Evolutionary conservation across 495 filamentous ascomycete genomes (phyloP), one percentile per base, ranked within the genome.

Genomic region (Halenospora varia): DNA sequence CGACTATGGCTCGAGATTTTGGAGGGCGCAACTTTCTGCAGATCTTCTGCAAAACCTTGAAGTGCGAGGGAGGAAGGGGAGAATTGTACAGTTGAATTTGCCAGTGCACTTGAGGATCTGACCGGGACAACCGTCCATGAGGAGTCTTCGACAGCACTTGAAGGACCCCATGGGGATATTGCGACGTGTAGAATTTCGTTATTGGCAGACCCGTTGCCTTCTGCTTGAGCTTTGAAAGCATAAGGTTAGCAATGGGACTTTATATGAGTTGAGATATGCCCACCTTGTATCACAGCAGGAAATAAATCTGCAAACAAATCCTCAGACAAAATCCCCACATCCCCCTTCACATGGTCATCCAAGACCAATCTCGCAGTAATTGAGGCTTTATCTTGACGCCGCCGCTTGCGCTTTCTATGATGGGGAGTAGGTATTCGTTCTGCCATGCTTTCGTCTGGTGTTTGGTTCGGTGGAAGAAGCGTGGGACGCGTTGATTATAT

Each of bases 101-200:
- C 78, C 41, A 88, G 76, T 13, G 77, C 75, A 39, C 75, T 75
- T 20, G 81, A 84, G 52, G 72, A 71, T 3, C 79, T 80, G 35
- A 96, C 86, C 11, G 93, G 90, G 25, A 98, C 80, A 48, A 97
- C 80, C 0, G 90, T 89, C 94, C 94, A 98, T 13, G 77, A 73
- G 23, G 79, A 77, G 45, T 83, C 79, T 70, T 89, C 81, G 44
- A 87, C 76, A 1, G 83, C 67, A 44, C 80, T 73, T 47, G 76
- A 77, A 10, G 92, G 88, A 2, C 83, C 75, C 80, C 89, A 92
- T 22, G 92, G 90, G 26, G 91, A 86, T 61, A 96, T 85, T 24
- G 90, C 91, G 57, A 94, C 79, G 65, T 91, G 83, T 17, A 69
- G 59, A 20, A 64, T 24, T 23, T 64, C 68, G 46, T 70, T 73